A percentile compares a stretch with the other conserved stretches of the same genome.
Evolutionary conservation across 371 early-diverging fungal species (phyloP).

Genomic region (Syncephalastrum racemosum): DNA sequence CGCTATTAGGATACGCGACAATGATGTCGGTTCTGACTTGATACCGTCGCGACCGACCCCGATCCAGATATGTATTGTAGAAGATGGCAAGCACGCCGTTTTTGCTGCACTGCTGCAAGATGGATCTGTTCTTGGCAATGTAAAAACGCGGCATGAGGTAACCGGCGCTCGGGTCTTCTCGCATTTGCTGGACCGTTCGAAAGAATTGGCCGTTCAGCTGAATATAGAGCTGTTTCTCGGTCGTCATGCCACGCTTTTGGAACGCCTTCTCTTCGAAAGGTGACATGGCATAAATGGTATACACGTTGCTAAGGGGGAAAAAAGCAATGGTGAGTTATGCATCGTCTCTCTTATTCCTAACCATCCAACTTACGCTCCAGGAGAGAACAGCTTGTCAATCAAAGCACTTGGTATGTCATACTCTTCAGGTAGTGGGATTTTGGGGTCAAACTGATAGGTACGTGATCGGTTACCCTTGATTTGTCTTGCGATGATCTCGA

Average conservation of each 20-base stretch:
- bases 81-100: constrained; percentile 44
- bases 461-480: too few relatives aligned
- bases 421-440: constrained; percentile 21
- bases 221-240: constrained; percentile 34
- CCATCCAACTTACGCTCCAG: too few relatives aligned
- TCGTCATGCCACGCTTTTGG: constrained; percentile 25
- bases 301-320: constrained; percentile 29
- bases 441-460: constrained; percentile 13
- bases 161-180: constrained; percentile 19
- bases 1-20: constrained; percentile 40
- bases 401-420: constrained; percentile 14
- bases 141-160: constrained; percentile 39
- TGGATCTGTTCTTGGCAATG: constrained; percentile 46
- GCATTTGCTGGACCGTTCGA: constrained; percentile 39
- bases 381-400: constrained; percentile 15
- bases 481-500: too few relatives aligned
- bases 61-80: constrained; percentile 31
- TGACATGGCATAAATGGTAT: constrained; percentile 42
- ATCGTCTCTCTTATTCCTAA: background rate
- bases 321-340: background rate
- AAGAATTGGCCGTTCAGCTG: constrained; percentile 48
- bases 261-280: constrained; percentile 38
- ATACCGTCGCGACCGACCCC: constrained; percentile 22
- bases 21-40: constrained; percentile 42
- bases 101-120: constrained; percentile 34